These are phyloP conservation scores for Acer campestre DNA, from an alignment of 345 rosid species.

Conservation along the genomic window DNA sequence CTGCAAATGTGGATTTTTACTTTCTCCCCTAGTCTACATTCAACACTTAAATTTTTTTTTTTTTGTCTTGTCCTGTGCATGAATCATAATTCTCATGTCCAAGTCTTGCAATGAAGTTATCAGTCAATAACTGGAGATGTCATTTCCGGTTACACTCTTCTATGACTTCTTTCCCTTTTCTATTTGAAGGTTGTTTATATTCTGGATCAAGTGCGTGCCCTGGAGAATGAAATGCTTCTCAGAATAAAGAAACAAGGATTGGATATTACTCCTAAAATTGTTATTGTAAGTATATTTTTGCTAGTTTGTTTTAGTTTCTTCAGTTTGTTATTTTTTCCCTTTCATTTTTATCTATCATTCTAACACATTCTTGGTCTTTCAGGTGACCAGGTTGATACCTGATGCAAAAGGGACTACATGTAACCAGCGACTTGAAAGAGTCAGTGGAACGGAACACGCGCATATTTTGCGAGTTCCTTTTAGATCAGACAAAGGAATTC, in stretches of 20 bases:
- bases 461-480: slow-evolving; percentile 90
- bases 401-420: slow-evolving; percentile 94
- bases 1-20: background rate
- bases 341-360: slow-evolving; percentile 9
- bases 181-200: slow-evolving; percentile 84
- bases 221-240: slow-evolving; percentile 87
- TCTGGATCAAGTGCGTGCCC: slow-evolving; percentile 96
- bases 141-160: background rate
- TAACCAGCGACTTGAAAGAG: slow-evolving; percentile 92
- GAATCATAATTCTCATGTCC: background rate
- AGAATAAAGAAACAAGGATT: slow-evolving; percentile 89
- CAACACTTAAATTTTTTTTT: background rate
- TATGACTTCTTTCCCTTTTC: background rate
- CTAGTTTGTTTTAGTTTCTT: background rate
- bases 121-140: background rate
- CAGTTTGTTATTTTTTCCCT: background rate
- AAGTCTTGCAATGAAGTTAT: background rate
- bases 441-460: slow-evolving; percentile 84
- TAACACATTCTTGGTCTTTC: slow-evolving; percentile 23
- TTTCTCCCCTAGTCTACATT: background rate
- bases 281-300: slow-evolving; percentile 58
- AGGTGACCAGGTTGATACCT: slow-evolving; percentile 91
- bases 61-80: background rate
- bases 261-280: slow-evolving; percentile 80
- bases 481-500: slow-evolving; percentile 85